Evolutionary conservation across 1,139 yeast genomes (phyloP), one percentile per base, ranked within the genome.

Genomic region (Suhomyces ambrosiae): DNA sequence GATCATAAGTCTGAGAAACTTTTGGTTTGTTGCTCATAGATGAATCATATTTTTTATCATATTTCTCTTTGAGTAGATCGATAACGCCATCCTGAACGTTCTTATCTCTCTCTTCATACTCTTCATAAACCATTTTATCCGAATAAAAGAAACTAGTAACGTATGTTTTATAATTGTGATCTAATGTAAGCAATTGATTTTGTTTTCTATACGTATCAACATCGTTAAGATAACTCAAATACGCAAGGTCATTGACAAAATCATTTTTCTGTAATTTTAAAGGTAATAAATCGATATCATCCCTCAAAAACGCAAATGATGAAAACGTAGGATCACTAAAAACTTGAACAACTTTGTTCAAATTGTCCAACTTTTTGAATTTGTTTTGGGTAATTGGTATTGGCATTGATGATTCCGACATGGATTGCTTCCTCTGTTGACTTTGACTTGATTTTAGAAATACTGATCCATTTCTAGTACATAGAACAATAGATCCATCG

Each of bases 391-490:
- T 42, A 1, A 57, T 44, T 2, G 66, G 53, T 3, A 60, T 50
- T 0, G 66, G 60, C 13, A 61, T 45, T 5, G 46, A 26, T 31
- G 61, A 48, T 23, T 60, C 68, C 19, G 62, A 60, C 58, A 56
- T 60, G 6, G 63, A 62, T 42, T 56, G 72, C 50, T 55, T 67
- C 55, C 66, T 58, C 33, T 52, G 55, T 13, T 47, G 55, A 5
- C 55, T 41, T 27, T 53, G 54, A 16, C 40, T 48, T 1, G 62
- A 48, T 32, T 61, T 65, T 17, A 63, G 42, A 44, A 70, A 86
- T 0, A 79, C 86, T 8, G 82, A 71, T 0, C 96, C 96, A 38
- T 79, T 78, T 24, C 70, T 60, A 0, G 94, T 84, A 45, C 86
- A 77, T 1, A 88, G 57, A 1, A 87, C 65, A 1, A 86, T 59